Percentiles rank a stretch among this genome's conserved stretches.
Evolutionary conservation across 345 rosid species (phyloP).

Genomic region (Pistacia integerrima): DNA sequence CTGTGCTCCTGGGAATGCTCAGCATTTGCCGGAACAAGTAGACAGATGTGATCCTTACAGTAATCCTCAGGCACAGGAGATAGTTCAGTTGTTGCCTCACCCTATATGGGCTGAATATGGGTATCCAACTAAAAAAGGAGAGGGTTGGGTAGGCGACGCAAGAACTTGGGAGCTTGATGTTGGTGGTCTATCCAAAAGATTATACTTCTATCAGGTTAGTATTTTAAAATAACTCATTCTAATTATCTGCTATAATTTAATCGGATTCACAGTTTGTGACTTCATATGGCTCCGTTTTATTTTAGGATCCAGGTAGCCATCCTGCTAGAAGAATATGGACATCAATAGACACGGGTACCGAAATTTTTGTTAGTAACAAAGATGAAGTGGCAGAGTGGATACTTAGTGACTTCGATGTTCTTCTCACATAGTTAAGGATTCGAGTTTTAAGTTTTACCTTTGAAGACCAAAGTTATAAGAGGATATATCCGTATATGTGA

Average conservation of each 20-base stretch:
- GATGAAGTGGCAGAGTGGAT: constrained; percentile 65
- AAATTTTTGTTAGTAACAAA: constrained; percentile 45
- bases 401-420: constrained; percentile 58
- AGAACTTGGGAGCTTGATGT: constrained; percentile 77
- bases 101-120: constrained; percentile 74
- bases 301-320: constrained; percentile 60
- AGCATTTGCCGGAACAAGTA: constrained; percentile 42
- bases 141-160: constrained; percentile 70
- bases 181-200: constrained; percentile 60
- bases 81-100: constrained; percentile 72
- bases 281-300: constrained; percentile 7
- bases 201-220: constrained; percentile 76
- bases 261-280: constrained; percentile 10
- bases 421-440: constrained; percentile 24
- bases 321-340: constrained; percentile 74
- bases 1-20: constrained; percentile 69
- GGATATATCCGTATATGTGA: not conserved
- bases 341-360: constrained; percentile 66
- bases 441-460: not conserved
- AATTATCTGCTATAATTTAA: not conserved
- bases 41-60: constrained; percentile 69
- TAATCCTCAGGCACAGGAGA: constrained; percentile 77
- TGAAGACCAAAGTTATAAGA: not conserved
- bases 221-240: not conserved
- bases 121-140: constrained; percentile 60